These are phyloP conservation scores for Pleurotus pulmonarius DNA, from an alignment of 768 basidiomycete species.

Conservation along the genomic window DNA sequence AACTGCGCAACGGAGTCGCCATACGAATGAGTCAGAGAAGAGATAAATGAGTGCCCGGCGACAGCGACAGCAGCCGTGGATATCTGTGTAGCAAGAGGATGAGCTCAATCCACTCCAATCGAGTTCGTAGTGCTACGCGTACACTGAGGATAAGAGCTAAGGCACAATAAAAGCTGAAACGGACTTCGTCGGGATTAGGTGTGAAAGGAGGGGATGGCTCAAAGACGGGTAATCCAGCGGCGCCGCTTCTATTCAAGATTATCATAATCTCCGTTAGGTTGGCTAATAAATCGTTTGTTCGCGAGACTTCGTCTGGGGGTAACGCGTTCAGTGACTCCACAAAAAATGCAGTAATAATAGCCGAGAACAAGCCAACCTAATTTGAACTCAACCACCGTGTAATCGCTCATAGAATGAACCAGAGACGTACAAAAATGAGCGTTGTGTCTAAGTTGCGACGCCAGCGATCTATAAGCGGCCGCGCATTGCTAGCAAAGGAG, in stretches of 20 bases:
- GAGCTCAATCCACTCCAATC: background rate
- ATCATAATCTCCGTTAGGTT: constrained; percentile 20
- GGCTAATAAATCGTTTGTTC: constrained; percentile 26
- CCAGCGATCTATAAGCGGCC: constrained; percentile 16
- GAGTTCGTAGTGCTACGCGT: background rate
- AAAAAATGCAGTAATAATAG: constrained; percentile 17
- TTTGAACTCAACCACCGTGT: background rate
- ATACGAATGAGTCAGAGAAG: constrained; percentile 1
- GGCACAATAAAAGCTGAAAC: constrained; percentile 10
- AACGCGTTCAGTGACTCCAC: constrained; percentile 13
- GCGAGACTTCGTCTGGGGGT: constrained; percentile 5
- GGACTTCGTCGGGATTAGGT: constrained; percentile 6
- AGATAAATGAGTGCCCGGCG: constrained; percentile 4
- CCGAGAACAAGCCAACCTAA: constrained; percentile 18
- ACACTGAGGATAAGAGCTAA: constrained; percentile 10
- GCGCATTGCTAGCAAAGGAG: constrained; percentile 10
- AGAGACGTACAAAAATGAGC: constrained; percentile 15
- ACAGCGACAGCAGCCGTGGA: constrained; percentile 6
- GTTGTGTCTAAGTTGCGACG: constrained; percentile 16
- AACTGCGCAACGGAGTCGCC: constrained; percentile 1
- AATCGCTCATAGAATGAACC: background rate
- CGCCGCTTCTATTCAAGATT: background rate
- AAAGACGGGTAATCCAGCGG: background rate
- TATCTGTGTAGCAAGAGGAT: background rate
- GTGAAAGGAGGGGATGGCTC: background rate